Conservation (phyloP, 345 rosid species). For the Salix viminalis region DNA sequence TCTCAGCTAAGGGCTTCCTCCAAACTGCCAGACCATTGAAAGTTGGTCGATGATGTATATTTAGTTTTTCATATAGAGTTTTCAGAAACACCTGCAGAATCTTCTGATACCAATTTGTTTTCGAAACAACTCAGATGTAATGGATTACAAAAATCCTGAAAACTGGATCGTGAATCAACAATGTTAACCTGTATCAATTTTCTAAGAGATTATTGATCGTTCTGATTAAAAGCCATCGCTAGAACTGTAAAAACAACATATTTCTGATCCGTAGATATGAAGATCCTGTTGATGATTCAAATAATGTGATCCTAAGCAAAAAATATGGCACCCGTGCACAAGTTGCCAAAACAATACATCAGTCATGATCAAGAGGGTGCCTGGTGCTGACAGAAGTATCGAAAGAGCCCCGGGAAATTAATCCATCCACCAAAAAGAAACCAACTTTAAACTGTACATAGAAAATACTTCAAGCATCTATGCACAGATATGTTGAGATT, state of each 20-base stretch:
- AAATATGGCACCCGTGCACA: neutral
- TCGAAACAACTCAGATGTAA: too few relatives aligned
- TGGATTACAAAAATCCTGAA: too few relatives aligned
- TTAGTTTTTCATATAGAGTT: neutral
- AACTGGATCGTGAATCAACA: too few relatives aligned
- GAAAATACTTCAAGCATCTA: too few relatives aligned
- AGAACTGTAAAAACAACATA: too few relatives aligned
- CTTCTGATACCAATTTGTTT: too few relatives aligned
- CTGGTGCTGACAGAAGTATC: neutral
- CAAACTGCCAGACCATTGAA: neutral
- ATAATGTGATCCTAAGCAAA: neutral
- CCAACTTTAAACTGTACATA: neutral
- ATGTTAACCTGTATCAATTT: too few relatives aligned
- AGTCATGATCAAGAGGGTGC: neutral
- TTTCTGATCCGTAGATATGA: too few relatives aligned
- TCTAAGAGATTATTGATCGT: too few relatives aligned
- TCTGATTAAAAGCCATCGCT: too few relatives aligned
- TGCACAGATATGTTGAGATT: neutral
- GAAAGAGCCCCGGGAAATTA: neutral
- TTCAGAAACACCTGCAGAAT: neutral
- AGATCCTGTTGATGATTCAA: too few relatives aligned
- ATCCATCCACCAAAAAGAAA: neutral
- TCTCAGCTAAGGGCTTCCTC: neutral
- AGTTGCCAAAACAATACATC: neutral
- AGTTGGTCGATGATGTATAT: neutral